Evolutionary conservation across 176 grass and related monocot species (phyloP), one percentile per base, ranked within the genome.

Genomic region (Microstegium vimineum): DNA sequence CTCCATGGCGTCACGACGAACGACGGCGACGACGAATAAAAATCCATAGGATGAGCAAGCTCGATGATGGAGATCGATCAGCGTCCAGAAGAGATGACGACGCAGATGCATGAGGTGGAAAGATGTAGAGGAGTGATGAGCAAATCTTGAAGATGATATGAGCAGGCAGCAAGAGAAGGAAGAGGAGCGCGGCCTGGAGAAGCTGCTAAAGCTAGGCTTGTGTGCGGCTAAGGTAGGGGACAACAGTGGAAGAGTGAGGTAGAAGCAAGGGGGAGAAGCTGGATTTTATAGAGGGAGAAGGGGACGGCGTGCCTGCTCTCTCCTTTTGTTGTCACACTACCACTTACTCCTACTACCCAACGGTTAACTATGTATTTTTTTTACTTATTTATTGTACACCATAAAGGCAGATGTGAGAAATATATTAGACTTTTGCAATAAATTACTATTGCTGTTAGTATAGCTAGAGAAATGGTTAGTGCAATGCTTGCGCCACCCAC

Each of bases 231-330:
- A 20, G 62, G 80, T 68, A 72, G 43, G 57, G 37, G 61, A 86
- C 62, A 87, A 87, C 70, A 87, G 84, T 83, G 82, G 86, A 60
- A 57, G 86, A 66, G 76, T 81, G 81, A 75, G 74, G 74, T 85
- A 67, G 71, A 85, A 82, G 65, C 59, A 84, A 71, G 41, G 84
- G 69, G 81, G 83, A 67, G 93, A 74, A 77, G 78, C 65, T 76
- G 85, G 85, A 87, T 89, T 90, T 94, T 94, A 92, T 94, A 94
- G 88, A 88, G 4, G 63, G 63, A 36, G 60, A 67, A 23, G 80
- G 35, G 54, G 52, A 64, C 78, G 74, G 79, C 75, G 73, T 63
- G 75, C 56, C 72, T 79, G 82, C 81, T 54, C 42, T 79, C 54
- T 52, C 23, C 25, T 80, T 64, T 8, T 66, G 79, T 79, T 87